A percentile compares a stretch with the other conserved stretches of the same genome.
These are phyloP conservation scores for Rubus parviflorus DNA, from an alignment of 306 rosid species.

Conservation along the genomic window DNA sequence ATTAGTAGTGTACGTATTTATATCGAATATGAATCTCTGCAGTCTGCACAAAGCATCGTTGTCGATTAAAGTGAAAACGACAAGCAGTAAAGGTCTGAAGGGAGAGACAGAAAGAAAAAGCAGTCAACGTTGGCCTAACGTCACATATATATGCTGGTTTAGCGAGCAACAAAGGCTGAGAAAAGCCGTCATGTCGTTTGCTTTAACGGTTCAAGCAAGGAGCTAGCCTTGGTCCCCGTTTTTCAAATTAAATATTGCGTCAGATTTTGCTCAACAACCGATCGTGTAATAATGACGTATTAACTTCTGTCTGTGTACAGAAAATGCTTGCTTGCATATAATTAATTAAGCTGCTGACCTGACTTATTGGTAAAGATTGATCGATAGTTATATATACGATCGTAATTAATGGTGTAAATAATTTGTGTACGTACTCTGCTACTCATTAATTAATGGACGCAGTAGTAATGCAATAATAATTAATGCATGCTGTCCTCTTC, in stretches of 20 bases:
- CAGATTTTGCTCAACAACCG: conserved; percentile 42
- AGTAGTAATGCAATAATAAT: no score
- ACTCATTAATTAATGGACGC: no score
- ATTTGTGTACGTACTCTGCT: no score
- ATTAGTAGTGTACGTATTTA: no score
- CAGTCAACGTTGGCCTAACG: conserved; percentile 60
- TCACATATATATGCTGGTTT: conserved; percentile 38
- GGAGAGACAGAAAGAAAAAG: conserved; percentile 27
- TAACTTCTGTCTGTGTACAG: no score
- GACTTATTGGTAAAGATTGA: no score
- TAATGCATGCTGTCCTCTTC: no score
- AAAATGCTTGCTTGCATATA: no score
- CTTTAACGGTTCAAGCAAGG: conserved; percentile 64
- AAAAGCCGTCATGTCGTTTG: conserved; percentile 67
- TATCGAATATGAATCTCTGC: neutral
- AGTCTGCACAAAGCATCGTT: neutral
- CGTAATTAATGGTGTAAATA: no score
- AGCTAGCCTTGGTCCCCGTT: conserved; percentile 11
- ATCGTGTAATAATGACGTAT: no score
- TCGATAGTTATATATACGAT: no score
- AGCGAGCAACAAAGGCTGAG: conserved; percentile 63
- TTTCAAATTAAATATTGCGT: conserved; percentile 37
- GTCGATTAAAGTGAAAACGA: neutral
- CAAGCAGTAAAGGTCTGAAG: neutral
- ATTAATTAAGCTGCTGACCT: no score